phyloP scores from a whole-genome alignment of 2,329 filamentous ascomycete species.

The Trichothecium sympodiale region DNA sequence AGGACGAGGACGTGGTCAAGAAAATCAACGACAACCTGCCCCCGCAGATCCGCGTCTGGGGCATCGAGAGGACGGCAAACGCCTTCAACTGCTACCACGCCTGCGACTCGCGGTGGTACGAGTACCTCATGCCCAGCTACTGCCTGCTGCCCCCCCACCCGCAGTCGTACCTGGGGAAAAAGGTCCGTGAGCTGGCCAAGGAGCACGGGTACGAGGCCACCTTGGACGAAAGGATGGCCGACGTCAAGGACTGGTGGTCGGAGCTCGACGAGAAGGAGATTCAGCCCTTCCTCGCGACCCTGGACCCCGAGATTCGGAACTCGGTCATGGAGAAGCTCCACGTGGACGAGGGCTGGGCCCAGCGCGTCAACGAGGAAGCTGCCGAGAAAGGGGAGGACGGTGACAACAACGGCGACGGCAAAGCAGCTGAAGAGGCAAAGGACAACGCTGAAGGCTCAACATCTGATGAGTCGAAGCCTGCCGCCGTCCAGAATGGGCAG shows the following conservation, averaged over 20 bases:
- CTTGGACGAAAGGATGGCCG: slow-evolving; percentile 58
- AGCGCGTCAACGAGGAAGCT: slow-evolving; percentile 12
- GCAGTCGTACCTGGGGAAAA: slow-evolving; percentile 72
- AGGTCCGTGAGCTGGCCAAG: slow-evolving; percentile 67
- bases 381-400: slow-evolving; percentile 12
- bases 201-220: slow-evolving; percentile 61
- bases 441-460: too few relatives aligned
- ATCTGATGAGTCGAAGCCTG: slow-evolving; percentile 15
- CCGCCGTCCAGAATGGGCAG: slow-evolving; percentile 19
- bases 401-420: slow-evolving; percentile 11
- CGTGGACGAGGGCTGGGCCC: slow-evolving; percentile 12
- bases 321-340: slow-evolving; percentile 54
- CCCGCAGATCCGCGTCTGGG: slow-evolving; percentile 90
- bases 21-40: slow-evolving; percentile 84
- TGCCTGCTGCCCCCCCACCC: slow-evolving; percentile 88
- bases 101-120: slow-evolving; percentile 93
- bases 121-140: slow-evolving; percentile 91
- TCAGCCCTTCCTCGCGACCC: slow-evolving; percentile 51
- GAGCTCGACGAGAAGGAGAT: slow-evolving; percentile 72
- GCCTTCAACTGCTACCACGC: slow-evolving; percentile 90
- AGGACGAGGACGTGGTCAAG: slow-evolving; percentile 75
- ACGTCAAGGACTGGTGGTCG: slow-evolving; percentile 73
- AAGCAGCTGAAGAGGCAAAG: slow-evolving; percentile 10
- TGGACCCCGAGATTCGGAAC: slow-evolving; percentile 53
- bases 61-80: slow-evolving; percentile 78